Evolutionary conservation across 2,329 filamentous ascomycete species (phyloP).

Genomic region (Moelleriella libera): DNA sequence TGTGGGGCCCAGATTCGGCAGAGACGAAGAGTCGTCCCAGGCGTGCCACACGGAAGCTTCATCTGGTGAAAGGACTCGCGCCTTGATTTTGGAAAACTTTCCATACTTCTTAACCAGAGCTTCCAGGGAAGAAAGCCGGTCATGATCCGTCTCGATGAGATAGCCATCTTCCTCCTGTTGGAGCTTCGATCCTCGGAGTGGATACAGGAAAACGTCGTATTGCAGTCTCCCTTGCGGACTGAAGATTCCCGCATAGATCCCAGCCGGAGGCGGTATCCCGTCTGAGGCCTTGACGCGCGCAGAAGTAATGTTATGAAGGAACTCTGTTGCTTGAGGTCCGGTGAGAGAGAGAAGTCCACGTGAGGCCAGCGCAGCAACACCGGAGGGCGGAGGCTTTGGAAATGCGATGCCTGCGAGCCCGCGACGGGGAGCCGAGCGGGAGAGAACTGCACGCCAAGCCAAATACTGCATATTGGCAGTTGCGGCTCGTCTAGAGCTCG

Average conservation of each 20-base stretch:
- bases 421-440: neutral
- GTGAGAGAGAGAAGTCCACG: slow-evolving; percentile 68
- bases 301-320: slow-evolving; percentile 80
- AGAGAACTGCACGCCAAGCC: too few species aligned
- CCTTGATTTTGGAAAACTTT: slow-evolving; percentile 62
- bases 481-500: too few species aligned
- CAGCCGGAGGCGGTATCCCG: slow-evolving; percentile 24
- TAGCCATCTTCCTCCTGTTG: slow-evolving; percentile 23
- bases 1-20: neutral
- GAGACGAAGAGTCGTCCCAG: slow-evolving; percentile 43
- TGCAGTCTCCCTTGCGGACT: slow-evolving; percentile 74
- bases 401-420: neutral
- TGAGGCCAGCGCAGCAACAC: slow-evolving; percentile 46
- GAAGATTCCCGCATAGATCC: slow-evolving; percentile 73
- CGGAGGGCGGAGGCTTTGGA: slow-evolving; percentile 29
- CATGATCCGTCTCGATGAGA: slow-evolving; percentile 71
- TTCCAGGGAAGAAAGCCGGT: slow-evolving; percentile 45
- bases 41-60: slow-evolving; percentile 59
- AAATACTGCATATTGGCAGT: too few species aligned
- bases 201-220: slow-evolving; percentile 85
- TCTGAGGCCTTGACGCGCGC: slow-evolving; percentile 29
- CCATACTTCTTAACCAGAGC: slow-evolving; percentile 76
- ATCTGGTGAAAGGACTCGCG: slow-evolving; percentile 49
- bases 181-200: slow-evolving; percentile 21
- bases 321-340: slow-evolving; percentile 67